Evolutionary conservation across 2,329 filamentous ascomycete genomes (phyloP).

Genomic region (Emmonsiellopsis sp.): DNA sequence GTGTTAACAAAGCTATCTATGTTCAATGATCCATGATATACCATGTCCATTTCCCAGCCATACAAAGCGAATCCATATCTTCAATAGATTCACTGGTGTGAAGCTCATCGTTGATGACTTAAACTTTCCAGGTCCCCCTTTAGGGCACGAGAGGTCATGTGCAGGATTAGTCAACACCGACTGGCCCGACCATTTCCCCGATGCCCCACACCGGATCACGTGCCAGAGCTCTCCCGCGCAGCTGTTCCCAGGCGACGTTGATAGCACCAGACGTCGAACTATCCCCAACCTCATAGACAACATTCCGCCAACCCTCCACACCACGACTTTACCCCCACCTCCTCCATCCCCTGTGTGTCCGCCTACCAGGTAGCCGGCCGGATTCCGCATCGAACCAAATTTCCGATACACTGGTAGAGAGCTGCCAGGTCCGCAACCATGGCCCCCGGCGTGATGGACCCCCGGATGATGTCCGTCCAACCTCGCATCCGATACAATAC

Average conservation of each 20-base stretch:
- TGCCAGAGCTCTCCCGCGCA: not conserved
- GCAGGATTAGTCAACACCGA: too few species aligned
- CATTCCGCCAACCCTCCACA: not conserved
- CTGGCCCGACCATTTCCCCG: not conserved
- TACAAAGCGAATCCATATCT: too few species aligned
- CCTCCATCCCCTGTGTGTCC: not conserved
- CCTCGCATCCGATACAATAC: constrained; percentile 91
- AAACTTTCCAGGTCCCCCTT: too few species aligned
- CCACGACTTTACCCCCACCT: not conserved
- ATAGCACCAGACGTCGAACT: not conserved
- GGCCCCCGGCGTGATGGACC: constrained; percentile 33
- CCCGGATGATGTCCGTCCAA: constrained; percentile 46
- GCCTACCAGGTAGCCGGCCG: not conserved
- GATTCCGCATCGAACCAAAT: not conserved
- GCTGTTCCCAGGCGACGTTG: not conserved
- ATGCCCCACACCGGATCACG: not conserved
- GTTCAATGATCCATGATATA: too few species aligned
- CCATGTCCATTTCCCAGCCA: too few species aligned
- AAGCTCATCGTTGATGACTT: too few species aligned
- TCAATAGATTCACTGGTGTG: too few species aligned
- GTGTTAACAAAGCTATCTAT: too few species aligned
- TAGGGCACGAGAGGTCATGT: too few species aligned
- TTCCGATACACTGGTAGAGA: not conserved
- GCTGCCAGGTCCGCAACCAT: constrained; percentile 16
- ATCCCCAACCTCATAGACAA: not conserved